Evolutionary conservation across 177 flowering plant species (phyloP).

Genomic region (Vitis hybrid): DNA sequence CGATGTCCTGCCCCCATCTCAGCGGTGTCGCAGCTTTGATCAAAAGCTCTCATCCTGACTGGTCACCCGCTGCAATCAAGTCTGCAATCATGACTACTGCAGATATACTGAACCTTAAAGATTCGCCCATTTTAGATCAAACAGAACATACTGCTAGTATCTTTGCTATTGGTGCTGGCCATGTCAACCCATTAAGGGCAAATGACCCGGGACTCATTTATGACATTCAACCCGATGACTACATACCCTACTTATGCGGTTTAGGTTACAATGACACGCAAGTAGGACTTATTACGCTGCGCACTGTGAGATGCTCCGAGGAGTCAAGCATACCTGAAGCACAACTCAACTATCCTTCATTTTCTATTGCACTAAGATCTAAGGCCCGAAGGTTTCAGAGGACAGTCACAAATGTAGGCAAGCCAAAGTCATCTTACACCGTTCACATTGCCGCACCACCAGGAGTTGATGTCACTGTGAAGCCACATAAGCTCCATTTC

Average conservation of each 20-base stretch:
- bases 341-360: constrained; percentile 57
- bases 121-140: constrained; percentile 32
- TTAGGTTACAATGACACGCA: constrained; percentile 24
- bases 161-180: constrained; percentile 48
- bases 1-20: constrained; percentile 55
- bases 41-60: constrained; percentile 44
- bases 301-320: constrained; percentile 18
- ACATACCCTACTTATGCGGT: constrained; percentile 35
- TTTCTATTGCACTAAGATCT: constrained; percentile 22
- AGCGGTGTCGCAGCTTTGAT: constrained; percentile 54
- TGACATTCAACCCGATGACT: constrained; percentile 39
- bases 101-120: constrained; percentile 13
- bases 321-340: constrained; percentile 21
- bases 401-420: constrained; percentile 51
- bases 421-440: constrained; percentile 24
- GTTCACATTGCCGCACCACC: constrained; percentile 15
- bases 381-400: constrained; percentile 25
- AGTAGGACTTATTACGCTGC: constrained; percentile 20
- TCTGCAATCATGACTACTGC: constrained; percentile 56
- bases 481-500: constrained; percentile 28
- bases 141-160: constrained; percentile 13
- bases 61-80: constrained; percentile 55
- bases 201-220: constrained; percentile 48
- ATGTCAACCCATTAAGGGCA: constrained; percentile 51
- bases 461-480: constrained; percentile 29